Evolutionary conservation across 202 grass and related monocot genomes (phyloP), one percentile per base, ranked within the genome.

Genomic region (Eragrostis tef): DNA sequence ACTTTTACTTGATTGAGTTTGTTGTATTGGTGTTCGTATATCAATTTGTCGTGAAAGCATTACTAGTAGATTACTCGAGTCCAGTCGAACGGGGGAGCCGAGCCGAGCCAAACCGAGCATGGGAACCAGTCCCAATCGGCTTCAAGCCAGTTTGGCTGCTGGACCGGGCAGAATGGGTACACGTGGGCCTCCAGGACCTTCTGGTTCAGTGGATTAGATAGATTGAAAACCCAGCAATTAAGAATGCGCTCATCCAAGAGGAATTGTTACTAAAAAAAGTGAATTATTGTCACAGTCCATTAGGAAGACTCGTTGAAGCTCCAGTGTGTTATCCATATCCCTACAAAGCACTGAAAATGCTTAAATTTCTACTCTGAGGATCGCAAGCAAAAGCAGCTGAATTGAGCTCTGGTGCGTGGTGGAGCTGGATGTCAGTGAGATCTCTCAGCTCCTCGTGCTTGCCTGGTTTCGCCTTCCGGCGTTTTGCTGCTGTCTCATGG

Each of bases 21-120:
- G 80, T 48, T 48, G 34, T 39, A 39, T 71, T 64, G 45, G 53
- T 68, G 76, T 66, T 64, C 64, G 71, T 64, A 65, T 77, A 69
- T 24, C 6, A 63, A 25, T 71, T 81, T 85, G 87, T 67, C 78
- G 82, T 70, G 63, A 66, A 41, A 48, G 77, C 64, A 48, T 71
- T 81, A n/a, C n/a, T n/a, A n/a, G n/a, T n/a, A 75, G 76, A 56
- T 65, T 36, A 15, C 5, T 60, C 73, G 64, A 54, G 9, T 54
- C 70, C 27, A 51, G 44, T 6, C 60, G 25, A 19, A 11, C 36
- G 29, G 29, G 29, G 9, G 62, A 56, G 34, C 46, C 70, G 74
- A 21, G 19, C 2, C 16, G 17, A 6, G 70, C 29, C 22, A 11
- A 61, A 2, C 21, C 57, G 50, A 19, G 16, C 49, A n/a, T 22